Conservation (phyloP, 305 asterid species). For the Fraxinus dipetala region DNA sequence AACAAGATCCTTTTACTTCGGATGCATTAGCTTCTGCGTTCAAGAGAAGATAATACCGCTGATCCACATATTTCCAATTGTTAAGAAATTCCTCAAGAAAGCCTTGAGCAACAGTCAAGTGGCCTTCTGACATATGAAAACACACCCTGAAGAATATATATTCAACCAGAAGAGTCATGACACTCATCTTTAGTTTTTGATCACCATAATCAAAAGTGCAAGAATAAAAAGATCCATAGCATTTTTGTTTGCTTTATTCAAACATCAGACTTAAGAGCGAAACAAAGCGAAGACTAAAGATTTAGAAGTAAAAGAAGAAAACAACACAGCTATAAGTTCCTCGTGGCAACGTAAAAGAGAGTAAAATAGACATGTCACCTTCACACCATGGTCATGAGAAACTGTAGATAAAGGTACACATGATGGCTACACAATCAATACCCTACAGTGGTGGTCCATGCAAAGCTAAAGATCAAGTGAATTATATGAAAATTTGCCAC, state of each 20-base stretch:
- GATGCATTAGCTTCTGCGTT: constrained; percentile 31
- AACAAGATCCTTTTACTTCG: constrained; percentile 30
- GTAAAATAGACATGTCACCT: neutral
- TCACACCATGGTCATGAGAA: neutral
- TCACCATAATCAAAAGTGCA: constrained; percentile 1
- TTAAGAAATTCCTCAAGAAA: constrained; percentile 64
- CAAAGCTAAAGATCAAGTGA: neutral
- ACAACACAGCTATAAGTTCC: neutral
- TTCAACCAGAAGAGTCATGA: constrained; percentile 1
- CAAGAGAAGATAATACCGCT: constrained; percentile 37
- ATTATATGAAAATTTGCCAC: neutral
- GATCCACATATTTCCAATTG: constrained; percentile 58
- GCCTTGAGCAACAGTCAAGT: constrained; percentile 44
- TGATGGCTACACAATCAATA: neutral
- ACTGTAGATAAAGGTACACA: neutral
- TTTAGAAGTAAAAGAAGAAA: neutral
- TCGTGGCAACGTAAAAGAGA: neutral
- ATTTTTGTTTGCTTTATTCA: neutral
- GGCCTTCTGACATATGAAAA: constrained; percentile 59
- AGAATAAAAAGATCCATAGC: constrained; percentile 8
- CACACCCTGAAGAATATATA: constrained; percentile 45
- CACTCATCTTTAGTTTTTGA: neutral
- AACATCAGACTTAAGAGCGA: neutral
- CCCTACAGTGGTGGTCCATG: neutral
- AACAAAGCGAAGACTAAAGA: neutral